Percentiles rank a stretch among this genome's conserved stretches.
Evolutionary conservation across 371 early-diverging fungal species (phyloP).

Genomic region (Mucor velutinosus): DNA sequence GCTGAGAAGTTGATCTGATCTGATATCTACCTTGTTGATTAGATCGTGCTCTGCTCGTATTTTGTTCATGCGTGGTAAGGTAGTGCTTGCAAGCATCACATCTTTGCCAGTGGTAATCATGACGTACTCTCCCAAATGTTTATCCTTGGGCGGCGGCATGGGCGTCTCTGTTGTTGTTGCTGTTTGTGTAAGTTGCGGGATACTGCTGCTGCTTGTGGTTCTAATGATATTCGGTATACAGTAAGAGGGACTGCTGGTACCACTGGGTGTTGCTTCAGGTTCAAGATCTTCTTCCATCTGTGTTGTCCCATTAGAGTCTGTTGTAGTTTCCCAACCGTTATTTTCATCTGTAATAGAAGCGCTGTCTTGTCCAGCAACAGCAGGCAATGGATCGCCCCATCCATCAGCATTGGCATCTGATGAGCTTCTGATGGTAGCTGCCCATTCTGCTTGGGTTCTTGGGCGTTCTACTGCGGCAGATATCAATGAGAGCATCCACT

Average conservation of each 20-base stretch:
- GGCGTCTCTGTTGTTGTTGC: neutral
- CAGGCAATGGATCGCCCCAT: conserved; percentile 10
- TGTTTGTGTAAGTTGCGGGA: neutral
- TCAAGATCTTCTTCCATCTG: neutral
- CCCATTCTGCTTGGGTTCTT: neutral
- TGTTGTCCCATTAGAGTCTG: neutral
- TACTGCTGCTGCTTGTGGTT: neutral
- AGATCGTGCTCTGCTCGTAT: conserved; percentile 31
- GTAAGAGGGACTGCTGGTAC: conserved; percentile 1
- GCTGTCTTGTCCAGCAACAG: neutral
- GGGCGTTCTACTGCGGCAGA: neutral
- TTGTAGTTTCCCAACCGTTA: neutral
- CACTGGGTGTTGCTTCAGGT: neutral
- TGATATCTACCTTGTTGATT: conserved; percentile 40
- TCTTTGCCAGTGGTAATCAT: conserved; percentile 42
- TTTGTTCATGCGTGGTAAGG: conserved; percentile 25
- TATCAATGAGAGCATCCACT: neutral
- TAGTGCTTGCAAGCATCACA: conserved; percentile 25
- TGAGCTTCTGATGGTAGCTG: neutral
- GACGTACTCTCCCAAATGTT: conserved; percentile 27
- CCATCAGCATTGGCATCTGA: conserved; percentile 1
- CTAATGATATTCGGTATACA: conserved; percentile 5
- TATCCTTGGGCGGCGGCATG: neutral
- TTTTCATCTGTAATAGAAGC: neutral
- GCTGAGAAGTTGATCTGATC: conserved; percentile 32